phyloP scores from a whole-genome alignment of 2,329 filamentous ascomycete genomes.

The Diplocarpon rosae region DNA sequence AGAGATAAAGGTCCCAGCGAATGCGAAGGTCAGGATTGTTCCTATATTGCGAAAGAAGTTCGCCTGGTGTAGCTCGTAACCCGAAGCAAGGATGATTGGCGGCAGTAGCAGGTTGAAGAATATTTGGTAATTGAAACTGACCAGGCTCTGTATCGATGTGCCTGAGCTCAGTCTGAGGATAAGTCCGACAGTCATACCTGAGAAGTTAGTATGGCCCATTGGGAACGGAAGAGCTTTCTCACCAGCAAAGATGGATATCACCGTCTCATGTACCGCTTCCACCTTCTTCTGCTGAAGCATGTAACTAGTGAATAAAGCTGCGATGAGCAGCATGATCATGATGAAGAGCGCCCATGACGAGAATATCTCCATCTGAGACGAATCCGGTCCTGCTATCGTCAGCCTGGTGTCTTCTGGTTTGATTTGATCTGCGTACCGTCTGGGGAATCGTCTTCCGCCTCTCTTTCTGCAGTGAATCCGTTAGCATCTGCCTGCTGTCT shows the following conservation, averaged over 20 bases:
- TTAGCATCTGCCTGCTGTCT: conserved; percentile 14
- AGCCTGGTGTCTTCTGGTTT: conserved; percentile 14
- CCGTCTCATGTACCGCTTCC: conserved; percentile 94
- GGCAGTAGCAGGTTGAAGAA: conserved; percentile 99
- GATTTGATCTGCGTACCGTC: conserved; percentile 18
- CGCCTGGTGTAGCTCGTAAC: conserved; percentile 93
- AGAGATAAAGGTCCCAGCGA: conserved; percentile 93
- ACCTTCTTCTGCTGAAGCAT: conserved; percentile 94
- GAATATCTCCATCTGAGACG: conserved; percentile 85
- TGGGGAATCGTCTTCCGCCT: conserved; percentile 22
- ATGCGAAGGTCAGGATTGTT: conserved; percentile 93
- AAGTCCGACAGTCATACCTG: conserved; percentile 91
- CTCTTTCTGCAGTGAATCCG: conserved; percentile 18
- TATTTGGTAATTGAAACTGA: conserved; percentile 98
- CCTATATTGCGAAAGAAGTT: conserved; percentile 99
- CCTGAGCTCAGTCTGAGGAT: conserved; percentile 72
- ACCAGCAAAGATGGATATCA: conserved; percentile 96
- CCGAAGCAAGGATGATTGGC: conserved; percentile 92
- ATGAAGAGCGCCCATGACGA: conserved; percentile 98
- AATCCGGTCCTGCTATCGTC: conserved; percentile 50
- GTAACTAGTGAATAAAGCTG: conserved; percentile 94
- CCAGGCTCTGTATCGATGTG: conserved; percentile 75
- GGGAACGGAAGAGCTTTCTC: not conserved
- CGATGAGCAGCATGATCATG: conserved; percentile 84
- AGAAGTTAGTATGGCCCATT: conserved; percentile 3